Base-by-base conservation (phyloP, 179 eudicot species). In the Beta lomatogona region DNA sequence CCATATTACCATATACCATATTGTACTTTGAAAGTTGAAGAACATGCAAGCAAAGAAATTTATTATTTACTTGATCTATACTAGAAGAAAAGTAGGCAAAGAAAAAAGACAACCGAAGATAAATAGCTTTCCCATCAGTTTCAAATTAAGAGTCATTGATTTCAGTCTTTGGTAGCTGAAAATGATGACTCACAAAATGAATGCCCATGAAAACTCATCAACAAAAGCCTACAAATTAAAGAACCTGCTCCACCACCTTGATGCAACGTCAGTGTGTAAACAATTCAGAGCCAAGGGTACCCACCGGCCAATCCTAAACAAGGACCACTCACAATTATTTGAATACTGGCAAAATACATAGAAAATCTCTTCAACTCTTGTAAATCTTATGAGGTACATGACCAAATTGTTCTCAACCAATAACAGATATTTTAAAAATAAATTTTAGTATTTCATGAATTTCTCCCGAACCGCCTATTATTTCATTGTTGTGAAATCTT, bases 141-240 rank as follows among this genome's bases (percentile, higher is more conserved):
- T 48, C 45, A 4, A 21, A n/a, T 15, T 22, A 63, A 16, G 44
- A 79, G 76, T 44, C 9, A 69, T 36, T 79, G 55, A 70, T 31
- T 14, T 7, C 48, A 71, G 77, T 46, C 82, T 45, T 59, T 79
- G 82, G 82, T 79, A 79, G 82, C 82, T 79, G 77, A 79, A 79
- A 79, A 45, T 45, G 82, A 79, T 45, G 64, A 46, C 25, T 41
- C 58, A 48, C 18, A 59, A 16, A 79, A 79, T 79, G 77, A 79
- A 79, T 79, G 82, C 68, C 54, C 59, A 21, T 71, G 64, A 71
- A 79, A 79, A 48, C 76, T 68, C 68, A 70, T 79, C 57, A 79
- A 79, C 67, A 78, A 78, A 78, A 78, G 41, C 81, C 71, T 41
- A 79, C 69, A 79, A 70, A 21, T 70, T 72, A 21, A 58, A 71